phyloP scores from a whole-genome alignment of 129 eudicot species.

The Flaveria linearis region DNA sequence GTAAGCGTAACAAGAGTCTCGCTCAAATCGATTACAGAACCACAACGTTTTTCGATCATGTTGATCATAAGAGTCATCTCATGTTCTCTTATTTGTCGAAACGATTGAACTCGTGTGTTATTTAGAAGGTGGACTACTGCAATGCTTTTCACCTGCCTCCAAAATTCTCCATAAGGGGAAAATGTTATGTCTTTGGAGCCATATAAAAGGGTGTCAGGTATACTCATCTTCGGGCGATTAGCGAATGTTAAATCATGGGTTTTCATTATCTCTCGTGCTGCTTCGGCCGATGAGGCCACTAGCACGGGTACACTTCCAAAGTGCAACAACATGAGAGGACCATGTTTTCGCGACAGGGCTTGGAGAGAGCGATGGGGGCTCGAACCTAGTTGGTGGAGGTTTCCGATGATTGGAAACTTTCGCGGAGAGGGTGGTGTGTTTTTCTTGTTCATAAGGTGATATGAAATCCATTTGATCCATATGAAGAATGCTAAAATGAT shows the following conservation, averaged over 20 bases:
- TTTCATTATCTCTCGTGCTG: slow-evolving; percentile 52
- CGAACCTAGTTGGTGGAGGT: slow-evolving; percentile 53
- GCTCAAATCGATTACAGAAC: slow-evolving; percentile 30
- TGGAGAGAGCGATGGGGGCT: slow-evolving; percentile 41
- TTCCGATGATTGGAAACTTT: slow-evolving; percentile 55
- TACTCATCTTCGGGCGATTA: slow-evolving; percentile 37
- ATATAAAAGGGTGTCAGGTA: slow-evolving; percentile 28
- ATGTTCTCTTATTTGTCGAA: slow-evolving; percentile 32
- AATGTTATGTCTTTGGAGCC: slow-evolving; percentile 38
- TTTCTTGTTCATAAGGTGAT: not conserved
- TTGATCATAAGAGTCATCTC: slow-evolving; percentile 32
- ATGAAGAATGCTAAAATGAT: not conserved
- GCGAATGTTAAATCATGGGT: slow-evolving; percentile 44
- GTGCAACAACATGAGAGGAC: slow-evolving; percentile 51
- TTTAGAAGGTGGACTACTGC: slow-evolving; percentile 42
- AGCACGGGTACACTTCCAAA: slow-evolving; percentile 44
- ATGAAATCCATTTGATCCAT: slow-evolving; percentile 23
- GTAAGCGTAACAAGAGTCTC: slow-evolving; percentile 27
- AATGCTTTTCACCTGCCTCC: slow-evolving; percentile 52
- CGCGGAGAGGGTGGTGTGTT: slow-evolving; percentile 49
- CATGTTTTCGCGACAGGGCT: slow-evolving; percentile 40
- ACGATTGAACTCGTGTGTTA: slow-evolving; percentile 35
- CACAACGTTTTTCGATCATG: slow-evolving; percentile 20
- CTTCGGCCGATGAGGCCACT: slow-evolving; percentile 42
- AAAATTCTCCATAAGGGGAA: slow-evolving; percentile 48